Evolutionary conservation across 192 early-diverging fungal species (phyloP).

Genomic region (Backusella westeae): DNA sequence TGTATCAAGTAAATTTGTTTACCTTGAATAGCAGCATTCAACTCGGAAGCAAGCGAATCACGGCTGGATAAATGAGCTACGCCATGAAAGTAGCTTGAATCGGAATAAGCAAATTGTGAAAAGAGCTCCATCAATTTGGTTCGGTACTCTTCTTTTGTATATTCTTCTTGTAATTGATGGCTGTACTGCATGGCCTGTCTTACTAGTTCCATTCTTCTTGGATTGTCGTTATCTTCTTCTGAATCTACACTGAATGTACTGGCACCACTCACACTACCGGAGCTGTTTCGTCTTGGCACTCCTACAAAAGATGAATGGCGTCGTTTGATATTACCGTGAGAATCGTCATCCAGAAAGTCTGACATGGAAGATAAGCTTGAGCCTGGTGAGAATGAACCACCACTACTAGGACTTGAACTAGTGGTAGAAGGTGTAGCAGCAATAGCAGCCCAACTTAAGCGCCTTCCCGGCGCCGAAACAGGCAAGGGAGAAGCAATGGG

Average conservation of each 20-base stretch:
- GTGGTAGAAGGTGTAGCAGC: slow-evolving; percentile 16
- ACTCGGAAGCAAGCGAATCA: slow-evolving; percentile 56
- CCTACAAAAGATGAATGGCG: not conserved
- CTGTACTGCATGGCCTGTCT: slow-evolving; percentile 48
- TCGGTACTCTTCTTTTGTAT: slow-evolving; percentile 27
- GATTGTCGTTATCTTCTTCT: slow-evolving; percentile 16
- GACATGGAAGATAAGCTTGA: not conserved
- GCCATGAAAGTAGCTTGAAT: slow-evolving; percentile 45
- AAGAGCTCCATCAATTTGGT: slow-evolving; percentile 49
- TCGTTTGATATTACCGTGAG: not conserved
- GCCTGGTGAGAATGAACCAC: not conserved
- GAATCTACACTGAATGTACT: slow-evolving; percentile 10
- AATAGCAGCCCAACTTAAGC: slow-evolving; percentile 33
- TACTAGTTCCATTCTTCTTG: not conserved
- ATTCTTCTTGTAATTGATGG: slow-evolving; percentile 56
- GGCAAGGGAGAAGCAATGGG: slow-evolving; percentile 11
- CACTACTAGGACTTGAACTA: not conserved
- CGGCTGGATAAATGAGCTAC: slow-evolving; percentile 49
- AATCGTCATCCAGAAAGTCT: not conserved
- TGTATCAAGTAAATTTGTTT: slow-evolving; percentile 2
- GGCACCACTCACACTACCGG: not conserved
- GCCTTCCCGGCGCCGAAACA: slow-evolving; percentile 11
- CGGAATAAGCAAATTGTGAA: slow-evolving; percentile 69
- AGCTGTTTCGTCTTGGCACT: slow-evolving; percentile 13
- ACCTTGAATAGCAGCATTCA: slow-evolving; percentile 71